Evolutionary conservation across 495 filamentous ascomycete species (phyloP), one percentile per base, ranked within the genome.

Genomic region (Talaromyces nanjingensis): DNA sequence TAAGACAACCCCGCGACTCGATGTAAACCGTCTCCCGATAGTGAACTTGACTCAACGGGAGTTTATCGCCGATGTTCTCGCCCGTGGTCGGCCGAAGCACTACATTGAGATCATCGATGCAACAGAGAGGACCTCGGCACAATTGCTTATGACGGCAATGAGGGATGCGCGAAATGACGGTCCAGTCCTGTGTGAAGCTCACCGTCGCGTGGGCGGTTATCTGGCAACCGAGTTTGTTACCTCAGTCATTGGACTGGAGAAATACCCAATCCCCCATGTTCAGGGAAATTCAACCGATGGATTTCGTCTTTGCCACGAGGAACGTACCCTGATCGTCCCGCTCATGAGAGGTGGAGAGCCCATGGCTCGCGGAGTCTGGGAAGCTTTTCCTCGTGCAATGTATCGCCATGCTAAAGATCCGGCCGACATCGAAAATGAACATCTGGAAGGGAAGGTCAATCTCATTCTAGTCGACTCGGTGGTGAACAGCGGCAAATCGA

Each of bases 281-380:
- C 82, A 86, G 62, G 83, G 80, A 27, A 63, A 81, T 53, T 16
- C 47, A 7, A 81, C 74, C 3, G 65, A 29, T 1, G 86, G 87
- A n/a, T 76, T 85, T 68, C 79, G 79, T 9, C 77, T 89, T 7
- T 42, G 62, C 0, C 39, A 80, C 47, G 84, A 90, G 70, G 6
- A 72, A 8, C 64, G 72, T 20, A 89, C 85, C 4, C 65, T 78
- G 16, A 88, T 90, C 52, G 77, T 89, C 12, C 72, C 85, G 0
- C 70, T 89, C 25, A 88, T 89, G 87, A 83, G 87, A 31, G 87
- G 83, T 20, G 86, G 87, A 27, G 85, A 88, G 69, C 75, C 86
- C 12, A 86, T 90, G 83, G 87, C 87, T n/a, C 73, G 79, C 6
- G 86, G 87, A 6, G 77, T 89, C 63, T 85, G 69, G 66, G 77